Conservation (phyloP, 768 basidiomycete species). For the Psilocybe cyanescens region DNA sequence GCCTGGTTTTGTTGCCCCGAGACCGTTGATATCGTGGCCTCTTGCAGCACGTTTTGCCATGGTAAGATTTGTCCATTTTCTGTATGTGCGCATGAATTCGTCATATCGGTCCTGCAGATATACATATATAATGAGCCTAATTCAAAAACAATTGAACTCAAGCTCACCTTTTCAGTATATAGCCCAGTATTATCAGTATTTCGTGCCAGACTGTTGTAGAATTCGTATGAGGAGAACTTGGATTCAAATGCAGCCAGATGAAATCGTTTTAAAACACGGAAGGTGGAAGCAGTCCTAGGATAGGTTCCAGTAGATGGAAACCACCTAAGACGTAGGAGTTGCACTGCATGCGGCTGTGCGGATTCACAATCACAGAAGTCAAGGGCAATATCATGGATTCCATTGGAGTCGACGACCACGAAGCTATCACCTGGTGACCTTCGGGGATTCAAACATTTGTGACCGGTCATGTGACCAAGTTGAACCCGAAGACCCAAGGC, state of each 20-base stretch:
- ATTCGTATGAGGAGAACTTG: constrained; percentile 34
- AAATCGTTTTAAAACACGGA: constrained; percentile 25
- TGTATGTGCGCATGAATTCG: constrained; percentile 24
- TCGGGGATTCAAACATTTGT: constrained; percentile 18
- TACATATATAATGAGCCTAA: background rate
- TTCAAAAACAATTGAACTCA: no score
- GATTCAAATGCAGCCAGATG: constrained; percentile 29
- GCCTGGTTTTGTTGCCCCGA: constrained; percentile 21
- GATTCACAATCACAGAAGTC: constrained; percentile 36
- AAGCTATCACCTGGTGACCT: constrained; percentile 25
- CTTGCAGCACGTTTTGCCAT: constrained; percentile 28
- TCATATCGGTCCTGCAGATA: constrained; percentile 31
- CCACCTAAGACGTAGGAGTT: constrained; percentile 31
- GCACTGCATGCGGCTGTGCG: constrained; percentile 12
- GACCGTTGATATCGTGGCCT: constrained; percentile 24
- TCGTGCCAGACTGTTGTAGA: constrained; percentile 27
- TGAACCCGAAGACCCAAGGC: constrained; percentile 29
- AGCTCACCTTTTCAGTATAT: constrained; percentile 16
- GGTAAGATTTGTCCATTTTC: constrained; percentile 26
- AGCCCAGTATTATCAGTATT: constrained; percentile 29
- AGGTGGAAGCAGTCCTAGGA: constrained; percentile 31
- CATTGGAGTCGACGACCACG: constrained; percentile 31
- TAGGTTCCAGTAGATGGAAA: constrained; percentile 32
- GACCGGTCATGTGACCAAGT: constrained; percentile 25
- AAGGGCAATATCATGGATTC: constrained; percentile 33